A percentile compares a stretch with the other conserved stretches of the same genome.
phyloP scores from a whole-genome alignment of 768 basidiomycete species.

The Tubosaeta brunneosetosa region DNA sequence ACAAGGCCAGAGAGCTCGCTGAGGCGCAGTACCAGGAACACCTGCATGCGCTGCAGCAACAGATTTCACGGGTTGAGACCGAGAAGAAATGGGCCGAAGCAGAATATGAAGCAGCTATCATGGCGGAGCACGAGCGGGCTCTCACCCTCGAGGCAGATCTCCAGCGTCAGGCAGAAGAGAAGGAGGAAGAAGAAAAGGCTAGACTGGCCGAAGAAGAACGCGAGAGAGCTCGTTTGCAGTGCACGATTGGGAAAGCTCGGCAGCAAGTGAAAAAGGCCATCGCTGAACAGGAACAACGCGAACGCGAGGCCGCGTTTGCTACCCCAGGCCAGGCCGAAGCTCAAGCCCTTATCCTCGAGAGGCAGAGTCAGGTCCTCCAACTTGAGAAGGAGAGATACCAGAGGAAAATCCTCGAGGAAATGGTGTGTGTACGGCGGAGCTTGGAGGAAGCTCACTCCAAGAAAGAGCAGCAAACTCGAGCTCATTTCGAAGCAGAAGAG shows the following conservation, averaged over 20 bases:
- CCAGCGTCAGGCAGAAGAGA: conserved; percentile 20
- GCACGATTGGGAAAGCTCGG: conserved; percentile 23
- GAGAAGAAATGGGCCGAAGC: conserved; percentile 18
- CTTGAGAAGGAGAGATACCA: conserved; percentile 25
- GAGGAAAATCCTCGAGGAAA: conserved; percentile 22
- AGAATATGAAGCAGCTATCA: conserved; percentile 25
- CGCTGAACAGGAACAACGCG: conserved; percentile 24
- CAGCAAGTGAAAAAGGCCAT: conserved; percentile 21
- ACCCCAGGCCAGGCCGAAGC: conserved; percentile 24
- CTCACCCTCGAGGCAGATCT: conserved; percentile 27
- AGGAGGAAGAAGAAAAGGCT: conserved; percentile 24
- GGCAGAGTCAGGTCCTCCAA: conserved; percentile 17
- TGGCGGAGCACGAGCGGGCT: conserved; percentile 25
- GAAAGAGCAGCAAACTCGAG: conserved; percentile 21
- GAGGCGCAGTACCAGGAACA: conserved; percentile 29
- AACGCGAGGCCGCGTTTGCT: conserved; percentile 19
- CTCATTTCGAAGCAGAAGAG: conserved; percentile 20
- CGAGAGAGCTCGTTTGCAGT: conserved; percentile 25
- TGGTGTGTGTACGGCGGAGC: conserved; percentile 18
- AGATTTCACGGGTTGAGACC: conserved; percentile 22
- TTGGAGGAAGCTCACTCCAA: conserved; percentile 23
- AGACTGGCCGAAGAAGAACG: conserved; percentile 22
- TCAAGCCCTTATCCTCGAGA: conserved; percentile 21
- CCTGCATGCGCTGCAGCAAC: conserved; percentile 24
- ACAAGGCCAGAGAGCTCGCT: conserved; percentile 21